phyloP scores from a whole-genome alignment of 257 asterid species.

The Knoxia roxburghii region DNA sequence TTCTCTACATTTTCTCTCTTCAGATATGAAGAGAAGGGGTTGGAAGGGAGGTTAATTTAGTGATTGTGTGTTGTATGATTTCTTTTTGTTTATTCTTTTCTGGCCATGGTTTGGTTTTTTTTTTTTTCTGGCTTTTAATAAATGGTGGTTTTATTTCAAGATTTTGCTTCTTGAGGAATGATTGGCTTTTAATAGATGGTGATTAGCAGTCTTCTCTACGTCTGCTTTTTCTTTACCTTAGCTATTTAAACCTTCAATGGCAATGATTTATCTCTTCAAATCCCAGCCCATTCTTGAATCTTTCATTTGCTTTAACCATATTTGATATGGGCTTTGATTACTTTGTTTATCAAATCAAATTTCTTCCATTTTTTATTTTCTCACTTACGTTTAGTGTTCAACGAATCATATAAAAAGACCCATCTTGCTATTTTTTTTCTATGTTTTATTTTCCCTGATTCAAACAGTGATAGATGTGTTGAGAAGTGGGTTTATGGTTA shows the following conservation, averaged over 20 bases:
- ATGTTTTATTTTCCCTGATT: conserved; percentile 24
- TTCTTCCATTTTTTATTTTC: conserved; percentile 17
- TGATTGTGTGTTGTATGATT: too few relatives aligned
- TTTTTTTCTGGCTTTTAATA: too few relatives aligned
- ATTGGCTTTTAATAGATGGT: too few relatives aligned
- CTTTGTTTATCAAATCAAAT: conserved; percentile 30
- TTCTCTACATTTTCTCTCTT: too few relatives aligned
- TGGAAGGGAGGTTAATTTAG: too few relatives aligned
- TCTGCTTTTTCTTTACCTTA: conserved; percentile 27
- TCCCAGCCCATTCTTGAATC: conserved; percentile 32
- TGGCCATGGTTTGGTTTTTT: too few relatives aligned
- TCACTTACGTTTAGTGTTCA: conserved; percentile 19
- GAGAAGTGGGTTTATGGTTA: conserved; percentile 34
- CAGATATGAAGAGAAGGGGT: too few relatives aligned
- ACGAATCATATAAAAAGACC: conserved; percentile 27
- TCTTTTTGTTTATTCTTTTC: too few relatives aligned
- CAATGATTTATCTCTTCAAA: conserved; percentile 26
- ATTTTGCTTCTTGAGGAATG: too few relatives aligned
- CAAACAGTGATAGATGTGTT: conserved; percentile 15
- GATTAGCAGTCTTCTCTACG: conserved; percentile 36
- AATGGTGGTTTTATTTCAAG: too few relatives aligned
- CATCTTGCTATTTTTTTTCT: conserved; percentile 25
- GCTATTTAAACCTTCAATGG: conserved; percentile 16
- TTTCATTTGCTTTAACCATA: conserved; percentile 15
- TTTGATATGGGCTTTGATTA: conserved; percentile 34